Evolutionary conservation across 2,329 filamentous ascomycete species (phyloP).

Genomic region (Pseudocercospora pini-densiflorae): DNA sequence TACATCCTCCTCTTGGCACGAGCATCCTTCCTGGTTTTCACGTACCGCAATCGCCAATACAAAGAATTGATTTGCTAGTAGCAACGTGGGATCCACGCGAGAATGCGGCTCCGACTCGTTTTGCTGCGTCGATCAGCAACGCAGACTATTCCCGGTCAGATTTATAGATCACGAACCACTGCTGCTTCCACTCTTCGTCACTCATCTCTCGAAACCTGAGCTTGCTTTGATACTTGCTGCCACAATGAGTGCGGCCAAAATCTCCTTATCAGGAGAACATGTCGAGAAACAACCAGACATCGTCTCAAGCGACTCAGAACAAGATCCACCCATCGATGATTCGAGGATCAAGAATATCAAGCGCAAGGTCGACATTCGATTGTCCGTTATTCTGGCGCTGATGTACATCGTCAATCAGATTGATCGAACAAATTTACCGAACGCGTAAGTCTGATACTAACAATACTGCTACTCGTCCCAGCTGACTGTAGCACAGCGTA

Average conservation of each 20-base stretch:
- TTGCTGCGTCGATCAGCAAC: neutral
- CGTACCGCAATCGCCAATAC: neutral
- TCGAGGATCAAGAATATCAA: neutral
- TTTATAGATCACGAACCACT: neutral
- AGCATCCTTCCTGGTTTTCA: neutral
- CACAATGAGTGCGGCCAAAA: neutral
- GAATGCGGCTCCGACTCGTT: neutral
- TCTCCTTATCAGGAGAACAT: neutral
- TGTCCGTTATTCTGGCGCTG: neutral
- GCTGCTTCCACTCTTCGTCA: too few species aligned
- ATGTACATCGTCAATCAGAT: neutral
- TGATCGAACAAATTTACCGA: neutral
- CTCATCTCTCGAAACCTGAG: too few species aligned
- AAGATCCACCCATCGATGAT: neutral
- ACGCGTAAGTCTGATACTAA: neutral
- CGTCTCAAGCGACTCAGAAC: neutral
- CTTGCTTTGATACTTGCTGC: too few species aligned
- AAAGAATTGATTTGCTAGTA: neutral
- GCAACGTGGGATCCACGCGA: neutral
- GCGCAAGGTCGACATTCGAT: neutral
- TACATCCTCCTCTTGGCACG: neutral
- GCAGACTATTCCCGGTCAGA: neutral
- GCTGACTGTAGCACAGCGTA: neutral
- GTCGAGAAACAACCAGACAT: neutral
- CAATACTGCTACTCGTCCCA: too few species aligned